Evolutionary conservation across 2,329 filamentous ascomycete species (phyloP).

Genomic region (Paecilomyces sp.): DNA sequence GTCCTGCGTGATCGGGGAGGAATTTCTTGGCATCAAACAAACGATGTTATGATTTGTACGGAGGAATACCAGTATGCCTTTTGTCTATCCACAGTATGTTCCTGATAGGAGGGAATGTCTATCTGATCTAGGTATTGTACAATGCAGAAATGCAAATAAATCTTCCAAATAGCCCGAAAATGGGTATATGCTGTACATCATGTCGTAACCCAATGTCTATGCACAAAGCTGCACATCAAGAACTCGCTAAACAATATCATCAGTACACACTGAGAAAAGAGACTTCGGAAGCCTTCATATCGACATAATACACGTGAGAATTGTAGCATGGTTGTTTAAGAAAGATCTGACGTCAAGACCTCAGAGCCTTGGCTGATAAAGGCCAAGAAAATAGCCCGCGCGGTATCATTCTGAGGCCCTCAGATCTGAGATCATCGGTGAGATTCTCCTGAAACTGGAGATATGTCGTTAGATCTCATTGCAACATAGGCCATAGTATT

Average conservation of each 20-base stretch:
- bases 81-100: too few relatives aligned
- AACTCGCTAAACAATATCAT: background rate
- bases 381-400: background rate
- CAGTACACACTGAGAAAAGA: background rate
- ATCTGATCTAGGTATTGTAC: background rate
- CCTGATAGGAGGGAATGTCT: background rate
- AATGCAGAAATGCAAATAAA: background rate
- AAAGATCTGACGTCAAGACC: background rate
- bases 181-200: background rate
- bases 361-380: background rate
- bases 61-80: too few relatives aligned
- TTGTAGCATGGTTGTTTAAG: too few relatives aligned
- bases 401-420: background rate
- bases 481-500: background rate
- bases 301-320: too few relatives aligned
- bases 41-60: background rate
- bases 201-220: background rate
- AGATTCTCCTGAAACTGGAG: background rate
- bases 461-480: background rate
- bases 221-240: background rate
- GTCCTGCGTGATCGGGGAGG: background rate
- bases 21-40: background rate
- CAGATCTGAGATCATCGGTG: background rate
- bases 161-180: background rate
- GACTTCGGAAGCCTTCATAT: background rate